Evolutionary conservation across 139 green algal species (phyloP), one percentile per base, ranked within the genome.

Genomic region (Volvox reticuliferus): DNA sequence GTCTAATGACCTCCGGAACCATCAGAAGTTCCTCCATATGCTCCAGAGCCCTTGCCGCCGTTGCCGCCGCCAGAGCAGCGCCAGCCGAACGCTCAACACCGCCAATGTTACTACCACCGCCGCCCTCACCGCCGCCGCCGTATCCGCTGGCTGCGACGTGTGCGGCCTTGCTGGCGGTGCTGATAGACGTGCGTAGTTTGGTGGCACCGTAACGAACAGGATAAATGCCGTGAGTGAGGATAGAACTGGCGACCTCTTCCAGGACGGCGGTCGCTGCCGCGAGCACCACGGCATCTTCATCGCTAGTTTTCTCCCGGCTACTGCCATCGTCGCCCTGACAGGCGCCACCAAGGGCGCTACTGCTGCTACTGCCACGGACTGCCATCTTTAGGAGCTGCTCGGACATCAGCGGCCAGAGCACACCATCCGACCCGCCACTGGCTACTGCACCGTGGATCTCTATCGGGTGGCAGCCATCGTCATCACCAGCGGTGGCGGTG

Each of bases 361-460:
- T 35, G 37, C 78, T 84, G 78, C 37, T 68, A 16, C 33, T 33
- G 76, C 14, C n/a, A 36, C 76, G 5, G 71, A 1, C 76, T 26
- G 78, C 78, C 36, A 84, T 28, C 6, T 2, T 67, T 2, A n/a
- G 36, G 16, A 84, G 78, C 36, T 84, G 78, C 20, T 67, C 78
- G 1, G 78, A 44, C 36, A 84, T 22, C 78, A 84, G 78, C 78
- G 78, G 78, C 78, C 78, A 84, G 13, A 84, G 75, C 13, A 81
- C 75, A 17, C 18, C 75, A 16, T 19, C 21, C 26, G 21, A 12
- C 28, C 71, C 9, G 14, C 44, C 44, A 55, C 44, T 55, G 5
- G 44, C 9, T 55, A 55, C 44, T 9, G 44, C 9, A 55, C 9
- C 44, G 9, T 5, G 44, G 9, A 14, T 55, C 44, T 5, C 9